These are phyloP conservation scores for Amesomyces nigricolor DNA, from an alignment of 2,329 filamentous ascomycete species.

Conservation along the genomic window DNA sequence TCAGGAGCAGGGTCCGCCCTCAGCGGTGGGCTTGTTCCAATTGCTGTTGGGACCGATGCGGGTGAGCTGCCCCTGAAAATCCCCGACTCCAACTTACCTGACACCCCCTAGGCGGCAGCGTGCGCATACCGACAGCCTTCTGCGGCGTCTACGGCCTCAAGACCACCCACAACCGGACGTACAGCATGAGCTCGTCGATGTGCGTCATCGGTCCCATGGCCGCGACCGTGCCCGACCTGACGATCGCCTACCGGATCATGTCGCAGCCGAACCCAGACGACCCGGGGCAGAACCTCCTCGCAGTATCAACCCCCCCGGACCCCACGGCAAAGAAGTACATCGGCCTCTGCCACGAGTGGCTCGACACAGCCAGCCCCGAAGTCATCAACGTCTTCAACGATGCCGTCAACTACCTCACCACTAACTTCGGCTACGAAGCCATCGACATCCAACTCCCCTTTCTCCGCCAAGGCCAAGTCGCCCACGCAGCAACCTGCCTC, in stretches of 20 bases:
- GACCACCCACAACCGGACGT: constrained; percentile 65
- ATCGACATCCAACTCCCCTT: constrained; percentile 61
- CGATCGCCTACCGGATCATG: constrained; percentile 77
- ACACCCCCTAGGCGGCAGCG: constrained; percentile 51
- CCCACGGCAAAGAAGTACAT: constrained; percentile 53
- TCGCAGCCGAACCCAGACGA: constrained; percentile 63
- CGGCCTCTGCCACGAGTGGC: constrained; percentile 64
- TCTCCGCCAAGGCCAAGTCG: constrained; percentile 65
- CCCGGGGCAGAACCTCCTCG: constrained; percentile 57
- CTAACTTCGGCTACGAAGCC: constrained; percentile 43
- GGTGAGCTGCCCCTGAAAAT: constrained; percentile 29
- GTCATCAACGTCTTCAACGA: constrained; percentile 59
- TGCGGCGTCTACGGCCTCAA: constrained; percentile 82
- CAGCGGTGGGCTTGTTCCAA: constrained; percentile 65
- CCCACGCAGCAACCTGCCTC: constrained; percentile 73
- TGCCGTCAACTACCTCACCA: constrained; percentile 54
- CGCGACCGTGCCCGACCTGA: constrained; percentile 68
- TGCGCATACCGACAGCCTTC: constrained; percentile 67
- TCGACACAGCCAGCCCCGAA: constrained; percentile 58
- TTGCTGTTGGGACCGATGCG: constrained; percentile 68
- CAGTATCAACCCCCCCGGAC: constrained; percentile 44
- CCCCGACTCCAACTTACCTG: background rate
- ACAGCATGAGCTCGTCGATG: constrained; percentile 48
- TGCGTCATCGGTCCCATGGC: constrained; percentile 70
- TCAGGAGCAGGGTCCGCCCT: constrained; percentile 70